phyloP scores from a whole-genome alignment of 2,329 filamentous ascomycete species.

The Mariannaea elegans region DNA sequence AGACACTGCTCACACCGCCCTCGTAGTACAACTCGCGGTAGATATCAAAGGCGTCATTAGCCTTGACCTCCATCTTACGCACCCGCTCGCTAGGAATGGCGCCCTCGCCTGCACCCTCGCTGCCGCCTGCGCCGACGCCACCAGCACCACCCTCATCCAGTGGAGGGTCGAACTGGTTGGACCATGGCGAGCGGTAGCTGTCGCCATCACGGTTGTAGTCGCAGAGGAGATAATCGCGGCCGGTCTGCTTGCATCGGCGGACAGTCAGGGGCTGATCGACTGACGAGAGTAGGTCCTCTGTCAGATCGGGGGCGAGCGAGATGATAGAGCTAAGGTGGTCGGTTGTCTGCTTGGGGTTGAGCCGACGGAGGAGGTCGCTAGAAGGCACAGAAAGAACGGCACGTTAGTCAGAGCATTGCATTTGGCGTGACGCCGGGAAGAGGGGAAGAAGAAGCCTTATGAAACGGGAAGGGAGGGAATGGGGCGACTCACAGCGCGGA shows the following conservation, averaged over 20 bases:
- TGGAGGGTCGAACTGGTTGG: conserved; percentile 95
- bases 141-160: conserved; percentile 71
- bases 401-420: conserved; percentile 4
- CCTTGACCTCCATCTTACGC: conserved; percentile 90
- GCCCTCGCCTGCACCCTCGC: conserved; percentile 74
- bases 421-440: not conserved
- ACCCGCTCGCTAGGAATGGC: conserved; percentile 91
- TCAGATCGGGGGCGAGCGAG: conserved; percentile 86
- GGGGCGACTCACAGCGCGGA: conserved; percentile 73
- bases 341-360: conserved; percentile 93
- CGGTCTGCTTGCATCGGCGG: conserved; percentile 85
- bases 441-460: not conserved
- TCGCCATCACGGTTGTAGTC: conserved; percentile 99
- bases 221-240: conserved; percentile 96
- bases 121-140: conserved; percentile 62
- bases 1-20: conserved; percentile 93
- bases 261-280: conserved; percentile 95
- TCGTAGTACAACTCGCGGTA: conserved; percentile 98
- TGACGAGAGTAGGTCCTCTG: conserved; percentile 96
- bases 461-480: conserved; percentile 2
- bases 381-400: not conserved
- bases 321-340: conserved; percentile 90
- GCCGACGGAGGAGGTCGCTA: conserved; percentile 96
- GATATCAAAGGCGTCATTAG: conserved; percentile 96
- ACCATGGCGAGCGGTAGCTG: conserved; percentile 98